Base-by-base conservation (phyloP, 2,329 filamentous ascomycete genomes). In the Ophiostoma novo-ulmi region DNA sequence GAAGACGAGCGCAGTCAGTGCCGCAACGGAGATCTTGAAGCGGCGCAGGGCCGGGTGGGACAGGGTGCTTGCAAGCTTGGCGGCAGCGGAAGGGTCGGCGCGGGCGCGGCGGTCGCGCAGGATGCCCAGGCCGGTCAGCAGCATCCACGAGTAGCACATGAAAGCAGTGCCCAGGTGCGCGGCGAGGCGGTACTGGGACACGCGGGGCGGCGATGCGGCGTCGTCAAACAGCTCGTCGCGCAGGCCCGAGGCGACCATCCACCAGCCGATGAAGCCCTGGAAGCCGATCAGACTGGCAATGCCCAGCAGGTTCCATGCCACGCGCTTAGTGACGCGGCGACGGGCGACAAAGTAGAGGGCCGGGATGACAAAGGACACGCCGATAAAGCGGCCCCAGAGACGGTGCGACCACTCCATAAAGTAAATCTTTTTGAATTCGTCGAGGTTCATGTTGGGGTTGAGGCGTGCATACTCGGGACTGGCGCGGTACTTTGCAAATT, bases 361-460 rank as follows among this genome's bases (percentile, higher is more conserved):
- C 1, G 95, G 95, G 1, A 97, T 78, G 67, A 97, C 88, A 80
- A 98, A 97, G 68, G 92, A 91, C 73, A 98, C 80, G 72, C 95
- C 95, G 71, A 99, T 92, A 75, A 97, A 85, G 74, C 95, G 90
- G 65, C 95, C 95, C 94, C 95, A 98, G 70, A 97, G 85, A 39
- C 95, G 88, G 80, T 99, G 95, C 63, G 90, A 89, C 95, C 95
- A 99, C 84, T 99, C 95, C 95, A 98, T 98, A 80, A 91, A 99
- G 85, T 98, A 99, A 75, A 99, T 99, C 79, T 95, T 91, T 81
- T 98, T 97, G 83, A 98, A 99, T 79, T 99, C 95, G 71, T 89
- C 86, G 71, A 99, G 84, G 41, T 87, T 90, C 95, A 99, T 99
- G 79, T 92, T 88, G 41, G 94, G 91, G 82, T 99, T 99, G 75